These are phyloP conservation scores for Sporisorium scitamineum DNA, from an alignment of 1,284 basidiomycete species.

Conservation along the genomic window DNA sequence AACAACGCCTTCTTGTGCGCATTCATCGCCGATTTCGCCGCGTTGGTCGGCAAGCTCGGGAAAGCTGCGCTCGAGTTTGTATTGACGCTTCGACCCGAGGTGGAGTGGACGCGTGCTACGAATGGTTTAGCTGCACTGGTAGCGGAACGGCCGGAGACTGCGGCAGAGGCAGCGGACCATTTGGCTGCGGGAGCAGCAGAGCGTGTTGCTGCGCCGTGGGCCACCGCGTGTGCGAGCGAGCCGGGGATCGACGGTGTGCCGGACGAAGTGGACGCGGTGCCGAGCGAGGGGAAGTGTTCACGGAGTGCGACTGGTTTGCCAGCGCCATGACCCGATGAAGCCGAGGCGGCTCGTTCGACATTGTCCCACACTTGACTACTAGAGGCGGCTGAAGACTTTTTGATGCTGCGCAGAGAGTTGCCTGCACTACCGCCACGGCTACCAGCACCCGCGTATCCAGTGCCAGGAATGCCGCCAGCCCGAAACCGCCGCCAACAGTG, in stretches of 20 bases:
- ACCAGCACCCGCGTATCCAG: conserved; percentile 24
- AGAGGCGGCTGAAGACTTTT: conserved; percentile 76
- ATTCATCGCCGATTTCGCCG: conserved; percentile 38
- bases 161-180: conserved; percentile 12
- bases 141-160: neutral
- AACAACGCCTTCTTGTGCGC: conserved; percentile 63
- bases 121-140: conserved; percentile 24
- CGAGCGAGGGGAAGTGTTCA: conserved; percentile 58
- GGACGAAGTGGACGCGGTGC: conserved; percentile 1
- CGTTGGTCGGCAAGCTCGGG: conserved; percentile 60
- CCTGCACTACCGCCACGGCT: conserved; percentile 55
- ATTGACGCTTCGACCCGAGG: conserved; percentile 17
- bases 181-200: conserved; percentile 9
- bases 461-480: neutral
- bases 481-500: neutral
- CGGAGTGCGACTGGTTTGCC: conserved; percentile 31
- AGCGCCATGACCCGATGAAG: conserved; percentile 39
- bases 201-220: conserved; percentile 22
- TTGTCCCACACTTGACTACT: conserved; percentile 83
- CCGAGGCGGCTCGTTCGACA: conserved; percentile 81
- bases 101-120: conserved; percentile 24
- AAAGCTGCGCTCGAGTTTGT: conserved; percentile 37
- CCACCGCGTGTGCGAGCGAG: conserved; percentile 51
- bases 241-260: conserved; percentile 48
- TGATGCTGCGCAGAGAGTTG: conserved; percentile 84